These are phyloP conservation scores for Hysterium pulicare DNA, from an alignment of 2,329 filamentous ascomycete genomes.

Conservation along the genomic window DNA sequence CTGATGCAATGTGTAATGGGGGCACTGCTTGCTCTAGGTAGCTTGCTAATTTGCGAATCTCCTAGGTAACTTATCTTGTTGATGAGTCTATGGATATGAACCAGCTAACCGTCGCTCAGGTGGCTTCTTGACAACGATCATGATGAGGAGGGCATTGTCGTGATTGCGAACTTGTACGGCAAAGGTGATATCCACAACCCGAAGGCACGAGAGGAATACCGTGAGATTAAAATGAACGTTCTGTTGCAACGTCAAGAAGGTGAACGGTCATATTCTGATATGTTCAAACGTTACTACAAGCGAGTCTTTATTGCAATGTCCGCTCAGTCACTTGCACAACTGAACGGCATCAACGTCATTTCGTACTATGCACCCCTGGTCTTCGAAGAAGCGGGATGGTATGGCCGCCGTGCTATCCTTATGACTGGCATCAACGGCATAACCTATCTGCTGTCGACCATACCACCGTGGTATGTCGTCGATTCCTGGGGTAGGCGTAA, in stretches of 20 bases:
- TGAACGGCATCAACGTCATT: conserved; percentile 99
- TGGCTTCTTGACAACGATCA: conserved; percentile 98
- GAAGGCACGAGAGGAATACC: conserved; percentile 91
- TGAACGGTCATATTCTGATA: conserved; percentile 84
- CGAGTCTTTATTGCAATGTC: conserved; percentile 99
- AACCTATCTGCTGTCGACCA: conserved; percentile 85
- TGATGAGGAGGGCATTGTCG: conserved; percentile 96
- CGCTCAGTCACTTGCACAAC: conserved; percentile 88
- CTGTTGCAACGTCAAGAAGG: conserved; percentile 91
- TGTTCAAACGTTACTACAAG: conserved; percentile 90
- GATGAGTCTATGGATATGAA: background rate
- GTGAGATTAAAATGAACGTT: conserved; percentile 98
- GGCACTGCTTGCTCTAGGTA: conserved; percentile 75
- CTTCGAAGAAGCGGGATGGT: conserved; percentile 96
- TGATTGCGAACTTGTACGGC: conserved; percentile 96
- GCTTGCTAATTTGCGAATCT: conserved; percentile 91
- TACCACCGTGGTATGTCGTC: conserved; percentile 96
- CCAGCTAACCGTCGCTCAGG: conserved; percentile 48
- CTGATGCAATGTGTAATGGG: conserved; percentile 96
- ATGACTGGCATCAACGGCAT: conserved; percentile 97
- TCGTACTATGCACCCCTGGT: conserved; percentile 97
- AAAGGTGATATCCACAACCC: conserved; percentile 91
- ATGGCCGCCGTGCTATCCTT: conserved; percentile 81
- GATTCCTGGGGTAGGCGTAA: conserved; percentile 86
- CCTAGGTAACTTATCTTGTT: conserved; percentile 63